Evolutionary conservation across 352 stramenopile genomes (phyloP), one percentile per base, ranked within the genome.

Genomic region (Plasmopara halstedii): DNA sequence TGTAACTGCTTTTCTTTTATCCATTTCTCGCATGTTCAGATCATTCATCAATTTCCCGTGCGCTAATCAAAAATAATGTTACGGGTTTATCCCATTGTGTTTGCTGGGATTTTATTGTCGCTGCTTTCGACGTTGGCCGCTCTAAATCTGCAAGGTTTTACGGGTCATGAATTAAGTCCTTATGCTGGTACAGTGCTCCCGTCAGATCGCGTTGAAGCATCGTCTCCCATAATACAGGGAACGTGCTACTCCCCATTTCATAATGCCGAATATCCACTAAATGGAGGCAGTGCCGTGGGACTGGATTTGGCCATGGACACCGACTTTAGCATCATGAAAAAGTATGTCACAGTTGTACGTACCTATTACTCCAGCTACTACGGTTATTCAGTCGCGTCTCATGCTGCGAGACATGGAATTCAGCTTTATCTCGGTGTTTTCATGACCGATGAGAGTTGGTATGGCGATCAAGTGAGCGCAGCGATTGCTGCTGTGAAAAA

Each of bases 341-440:
- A 77, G 23, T 82, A 78, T 49, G 57, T 82, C 40, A 58, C 50
- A 2, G 47, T 80, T 34, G 73, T 68, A 21, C 76, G 81, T 27
- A 92, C 78, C 29, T 90, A 92, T 56, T 92, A 92, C 57, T 79
- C 78, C 46, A 75, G 27, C 27, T 85, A 69, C 58, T 85, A 71
- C 48, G 73, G 72, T 19, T 64, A 76, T 17, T 44, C 58, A 0
- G 61, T 92, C 7, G 32, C 71, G 0, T 60, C 58, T 1, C 35
- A 55, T 11, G 77, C 77, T 3, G 70, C 66, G 2, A 64, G 61
- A 10, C 50, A 76, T 35, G 60, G 61, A 8, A 39, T 92, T 18
- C 63, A 67, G 29, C 67, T 92, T 23, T 87, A 75, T 37, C 62
- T 92, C 2, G 80, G 80, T 6, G 70, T 92, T 9, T 89, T 62